phyloP scores from a whole-genome alignment of 768 basidiomycete species.

The Brasilioporus rufonigricans region DNA sequence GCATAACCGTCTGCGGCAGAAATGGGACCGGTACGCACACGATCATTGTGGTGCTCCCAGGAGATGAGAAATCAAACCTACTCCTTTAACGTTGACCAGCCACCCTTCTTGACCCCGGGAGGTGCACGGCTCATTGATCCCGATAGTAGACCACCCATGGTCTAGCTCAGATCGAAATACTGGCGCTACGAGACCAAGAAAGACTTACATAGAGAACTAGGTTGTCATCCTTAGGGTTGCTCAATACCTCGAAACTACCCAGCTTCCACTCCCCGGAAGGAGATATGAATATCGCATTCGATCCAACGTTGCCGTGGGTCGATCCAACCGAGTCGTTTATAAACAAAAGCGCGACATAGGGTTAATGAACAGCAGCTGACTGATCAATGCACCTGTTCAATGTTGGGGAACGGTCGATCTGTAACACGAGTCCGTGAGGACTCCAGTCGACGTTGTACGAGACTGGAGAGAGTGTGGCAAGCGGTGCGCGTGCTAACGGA shows the following conservation, averaged over 20 bases:
- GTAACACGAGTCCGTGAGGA: too few species aligned
- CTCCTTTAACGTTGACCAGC: constrained; percentile 88
- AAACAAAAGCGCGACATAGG: constrained; percentile 70
- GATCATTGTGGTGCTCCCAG: background rate
- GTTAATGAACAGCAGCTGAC: too few species aligned
- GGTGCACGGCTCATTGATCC: constrained; percentile 60
- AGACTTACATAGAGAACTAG: constrained; percentile 76
- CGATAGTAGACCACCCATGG: constrained; percentile 61
- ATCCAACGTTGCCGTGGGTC: constrained; percentile 77
- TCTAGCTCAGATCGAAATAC: constrained; percentile 41
- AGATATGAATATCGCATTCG: constrained; percentile 84
- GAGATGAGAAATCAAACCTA: constrained; percentile 32
- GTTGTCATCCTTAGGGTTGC: constrained; percentile 74
- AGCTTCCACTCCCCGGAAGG: constrained; percentile 96
- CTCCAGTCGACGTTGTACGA: too few species aligned
- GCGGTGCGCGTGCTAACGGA: too few species aligned
- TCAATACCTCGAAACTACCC: constrained; percentile 90
- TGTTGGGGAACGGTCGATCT: too few species aligned
- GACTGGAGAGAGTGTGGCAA: too few species aligned
- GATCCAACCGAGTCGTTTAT: constrained; percentile 80
- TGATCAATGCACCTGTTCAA: too few species aligned
- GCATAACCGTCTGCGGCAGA: constrained; percentile 83
- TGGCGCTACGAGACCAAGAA: constrained; percentile 2
- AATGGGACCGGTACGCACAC: constrained; percentile 40
- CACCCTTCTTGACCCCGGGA: constrained; percentile 86